Base-by-base conservation (phyloP, 306 rosid genomes). In the Hippophae rhamnoides region DNA sequence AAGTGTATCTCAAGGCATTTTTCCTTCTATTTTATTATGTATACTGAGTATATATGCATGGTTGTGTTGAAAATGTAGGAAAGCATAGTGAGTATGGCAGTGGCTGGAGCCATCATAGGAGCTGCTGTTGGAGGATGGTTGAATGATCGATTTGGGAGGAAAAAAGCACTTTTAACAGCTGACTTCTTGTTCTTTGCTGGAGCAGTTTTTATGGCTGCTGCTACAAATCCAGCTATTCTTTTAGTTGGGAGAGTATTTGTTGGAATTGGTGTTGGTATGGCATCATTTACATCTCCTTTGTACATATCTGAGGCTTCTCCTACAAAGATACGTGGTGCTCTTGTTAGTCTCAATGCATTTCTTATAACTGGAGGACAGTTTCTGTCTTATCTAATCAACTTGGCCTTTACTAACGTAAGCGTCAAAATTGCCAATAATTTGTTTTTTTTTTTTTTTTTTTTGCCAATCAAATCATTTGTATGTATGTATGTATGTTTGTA, bases 301-400 rank as follows among this genome's bases (percentile, higher is more conserved):
- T 84, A 81, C 64, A 84, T 84, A 10, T 81, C 92, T 0, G 92
- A 84, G 53, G 83, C 85, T 68, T 84, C 92, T 5, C 92, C 87
- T 0, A 60, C 87, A 3, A 66, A 70, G 62, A 82, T 84, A 18
- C 69, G 92, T 0, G 92, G 92, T 7, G 92, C 92, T 27, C 87
- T 84, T 59, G 92, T 84, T 0, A 71, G 79, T 54, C 77, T 77
- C 43, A 84, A 84, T 52, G 74, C 76, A 38, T 81, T 84, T 61
- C 87, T 84, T 42, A 76, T 81, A 47, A 84, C 92, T 41, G 92
- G 87, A 0, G 92, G 92, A 7, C 92, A 84, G 43, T 81, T 84
- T 58, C 77, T 84, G 42, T 72, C 92, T 43, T 81, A 84, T 69
- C 85, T 81, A 64, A 81, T 84, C 63, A 84, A 84, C 73, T 67